Evolutionary conservation across 2,329 filamentous ascomycete species (phyloP), one percentile per base, ranked within the genome.

Genomic region (Pseudonectria foliicola): DNA sequence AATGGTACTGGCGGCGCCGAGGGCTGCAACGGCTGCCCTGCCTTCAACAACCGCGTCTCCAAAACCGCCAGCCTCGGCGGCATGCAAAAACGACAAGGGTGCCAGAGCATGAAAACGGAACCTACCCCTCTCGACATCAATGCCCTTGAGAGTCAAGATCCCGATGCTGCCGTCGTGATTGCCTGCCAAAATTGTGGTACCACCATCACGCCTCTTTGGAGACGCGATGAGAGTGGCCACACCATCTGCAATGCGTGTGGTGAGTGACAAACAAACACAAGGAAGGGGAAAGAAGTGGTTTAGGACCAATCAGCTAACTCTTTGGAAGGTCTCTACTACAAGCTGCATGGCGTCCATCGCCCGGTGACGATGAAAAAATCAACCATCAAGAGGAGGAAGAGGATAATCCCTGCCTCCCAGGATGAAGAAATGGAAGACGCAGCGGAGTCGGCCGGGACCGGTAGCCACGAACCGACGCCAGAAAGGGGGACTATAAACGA

Each of bases 351-450:
- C 35, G 80, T 88, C 21, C 90, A 95, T 60, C 77, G 92, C 27
- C 92, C 92, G 0, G 86, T 92, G 5, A 87, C 87, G n/a, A 96
- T 98, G 92, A 98, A 96, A 63, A 96, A 95, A 61, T 84, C 87
- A 3, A 85, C 94, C 16, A 98, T 98, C 59, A 96, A 98, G 63
- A 78, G 92, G 43, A 75, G 92, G 41, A 96, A 96, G 70, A 81
- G 92, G 39, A 88, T 96, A 6, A 89, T 96, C 28, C 89, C 90
- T 13, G 87, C 85, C 13, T 67, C 77, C 16, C 66, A 73, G 31
- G 71, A 68, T 50, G 64, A 66, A 23, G 61, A 70, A 31, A 57
- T 64, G 29, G 65, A 70, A 25, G 74, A 78, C 23, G 67, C 61
- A 6, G 62, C 66, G 10, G 66, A 70, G 13, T 63, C 66, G 3